A percentile compares a stretch with the other conserved stretches of the same genome.
Conservation (phyloP, 495 filamentous ascomycete species). For the Neurospora terricola region DNA sequence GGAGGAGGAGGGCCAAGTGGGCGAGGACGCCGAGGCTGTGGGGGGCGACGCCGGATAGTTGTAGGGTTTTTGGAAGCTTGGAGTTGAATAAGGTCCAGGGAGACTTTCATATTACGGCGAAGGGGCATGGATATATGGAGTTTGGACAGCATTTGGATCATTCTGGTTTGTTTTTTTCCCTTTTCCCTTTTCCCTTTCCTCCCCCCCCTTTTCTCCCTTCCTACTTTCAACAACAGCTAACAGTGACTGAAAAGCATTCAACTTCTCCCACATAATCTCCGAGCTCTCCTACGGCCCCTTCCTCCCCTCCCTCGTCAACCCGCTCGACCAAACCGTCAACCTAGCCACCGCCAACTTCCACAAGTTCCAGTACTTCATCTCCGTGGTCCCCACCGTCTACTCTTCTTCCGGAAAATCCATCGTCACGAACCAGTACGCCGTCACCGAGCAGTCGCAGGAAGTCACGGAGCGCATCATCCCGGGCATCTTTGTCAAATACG, state of each 20-base stretch:
- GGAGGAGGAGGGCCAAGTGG: slow-evolving; percentile 47
- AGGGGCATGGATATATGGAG: slow-evolving; percentile 87
- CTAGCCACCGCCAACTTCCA: slow-evolving; percentile 66
- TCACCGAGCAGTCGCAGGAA: slow-evolving; percentile 66
- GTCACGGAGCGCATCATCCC: slow-evolving; percentile 66
- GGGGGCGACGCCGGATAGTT: slow-evolving; percentile 49
- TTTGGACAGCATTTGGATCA: slow-evolving; percentile 77
- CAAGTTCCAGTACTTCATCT: slow-evolving; percentile 98
- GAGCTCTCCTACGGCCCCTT: slow-evolving; percentile 95
- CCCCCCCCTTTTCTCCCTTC: background rate
- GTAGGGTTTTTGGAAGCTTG: slow-evolving; percentile 81
- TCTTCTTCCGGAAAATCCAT: slow-evolving; percentile 55
- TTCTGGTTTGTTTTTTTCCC: slow-evolving; percentile 39
- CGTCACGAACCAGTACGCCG: slow-evolving; percentile 96
- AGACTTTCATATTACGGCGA: slow-evolving; percentile 94
- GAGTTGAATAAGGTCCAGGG: slow-evolving; percentile 95
- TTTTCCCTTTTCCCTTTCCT: background rate
- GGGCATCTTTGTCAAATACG: slow-evolving; percentile 97
- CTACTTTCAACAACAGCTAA: background rate
- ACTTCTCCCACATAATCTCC: slow-evolving; percentile 95
- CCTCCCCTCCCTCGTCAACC: slow-evolving; percentile 88
- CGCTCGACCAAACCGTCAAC: slow-evolving; percentile 83
- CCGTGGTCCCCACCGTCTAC: slow-evolving; percentile 93
- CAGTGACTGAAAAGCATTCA: slow-evolving; percentile 54
- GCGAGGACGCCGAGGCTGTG: slow-evolving; percentile 64